Evolutionary conservation across 1,139 yeast species (phyloP).

Genomic region (Kodamaea suecica): DNA sequence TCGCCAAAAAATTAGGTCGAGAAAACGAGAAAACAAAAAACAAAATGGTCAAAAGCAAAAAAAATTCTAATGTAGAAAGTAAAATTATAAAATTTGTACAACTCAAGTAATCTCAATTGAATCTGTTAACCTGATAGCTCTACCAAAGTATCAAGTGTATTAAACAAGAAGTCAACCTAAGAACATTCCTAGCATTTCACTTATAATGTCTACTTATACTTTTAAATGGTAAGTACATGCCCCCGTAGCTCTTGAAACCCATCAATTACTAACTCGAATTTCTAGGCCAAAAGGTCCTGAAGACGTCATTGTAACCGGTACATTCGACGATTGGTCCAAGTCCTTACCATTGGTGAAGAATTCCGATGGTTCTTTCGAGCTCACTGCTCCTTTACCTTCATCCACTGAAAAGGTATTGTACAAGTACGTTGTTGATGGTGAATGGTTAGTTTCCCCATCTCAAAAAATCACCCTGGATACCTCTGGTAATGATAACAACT

Average conservation of each 20-base stretch:
- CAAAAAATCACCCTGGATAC: slow-evolving; percentile 47
- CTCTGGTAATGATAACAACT: slow-evolving; percentile 62
- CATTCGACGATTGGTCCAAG: slow-evolving; percentile 73
- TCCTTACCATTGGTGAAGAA: slow-evolving; percentile 57
- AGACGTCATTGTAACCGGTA: slow-evolving; percentile 71
- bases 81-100: no score
- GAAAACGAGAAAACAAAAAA: no score
- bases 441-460: slow-evolving; percentile 53
- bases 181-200: no score
- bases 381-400: slow-evolving; percentile 52
- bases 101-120: no score
- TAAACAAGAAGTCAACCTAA: no score
- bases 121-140: no score
- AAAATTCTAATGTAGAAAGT: no score
- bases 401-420: slow-evolving; percentile 43
- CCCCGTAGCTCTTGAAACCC: background rate
- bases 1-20: no score
- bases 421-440: slow-evolving; percentile 75
- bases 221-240: slow-evolving; percentile 14
- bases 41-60: no score
- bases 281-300: slow-evolving; percentile 75
- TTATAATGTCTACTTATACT: slow-evolving; percentile 7
- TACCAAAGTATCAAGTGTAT: no score
- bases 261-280: slow-evolving; percentile 4
- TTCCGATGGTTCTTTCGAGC: slow-evolving; percentile 56